A percentile compares a stretch with the other conserved stretches of the same genome.
Evolutionary conservation across 257 asterid genomes (phyloP).

Genomic region (Ilex aquifolium): DNA sequence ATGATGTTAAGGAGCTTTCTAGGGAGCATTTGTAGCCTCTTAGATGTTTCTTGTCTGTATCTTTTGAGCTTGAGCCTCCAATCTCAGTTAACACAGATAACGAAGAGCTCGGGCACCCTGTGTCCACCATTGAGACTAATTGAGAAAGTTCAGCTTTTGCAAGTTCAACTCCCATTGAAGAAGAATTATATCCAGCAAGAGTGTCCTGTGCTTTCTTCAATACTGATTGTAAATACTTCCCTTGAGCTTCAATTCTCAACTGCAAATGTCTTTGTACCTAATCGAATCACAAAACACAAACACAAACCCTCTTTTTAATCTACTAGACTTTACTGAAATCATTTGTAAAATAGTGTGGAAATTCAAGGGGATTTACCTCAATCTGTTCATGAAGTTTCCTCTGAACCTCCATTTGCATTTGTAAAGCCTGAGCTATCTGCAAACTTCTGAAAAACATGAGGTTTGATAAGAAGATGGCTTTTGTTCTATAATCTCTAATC

Average conservation of each 20-base stretch:
- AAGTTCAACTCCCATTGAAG: slow-evolving; percentile 50
- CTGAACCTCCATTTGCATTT: slow-evolving; percentile 92
- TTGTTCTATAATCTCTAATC: not conserved
- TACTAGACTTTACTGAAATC: no score
- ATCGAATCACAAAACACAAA: not conserved
- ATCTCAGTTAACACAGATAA: slow-evolving; percentile 59
- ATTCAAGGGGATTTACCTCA: slow-evolving; percentile 41
- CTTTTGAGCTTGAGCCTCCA: slow-evolving; percentile 34
- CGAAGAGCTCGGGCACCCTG: slow-evolving; percentile 53
- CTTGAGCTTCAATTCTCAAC: slow-evolving; percentile 88
- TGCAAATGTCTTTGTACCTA: slow-evolving; percentile 90
- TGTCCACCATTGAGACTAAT: slow-evolving; percentile 63
- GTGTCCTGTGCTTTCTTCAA: slow-evolving; percentile 77
- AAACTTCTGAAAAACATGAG: slow-evolving; percentile 30
- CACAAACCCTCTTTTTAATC: no score
- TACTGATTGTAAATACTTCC: slow-evolving; percentile 83
- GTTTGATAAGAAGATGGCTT: slow-evolving; percentile 6
- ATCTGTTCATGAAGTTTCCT: slow-evolving; percentile 82
- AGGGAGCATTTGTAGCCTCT: slow-evolving; percentile 36
- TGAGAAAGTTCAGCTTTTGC: slow-evolving; percentile 76
- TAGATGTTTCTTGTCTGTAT: slow-evolving; percentile 19
- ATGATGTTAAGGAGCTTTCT: slow-evolving; percentile 75
- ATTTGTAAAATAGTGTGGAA: no score
- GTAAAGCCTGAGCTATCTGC: slow-evolving; percentile 57
- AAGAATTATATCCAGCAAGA: slow-evolving; percentile 52